Base-by-base conservation (phyloP, 192 early-diverging fungal genomes). In the Mortierella claussenii region DNA sequence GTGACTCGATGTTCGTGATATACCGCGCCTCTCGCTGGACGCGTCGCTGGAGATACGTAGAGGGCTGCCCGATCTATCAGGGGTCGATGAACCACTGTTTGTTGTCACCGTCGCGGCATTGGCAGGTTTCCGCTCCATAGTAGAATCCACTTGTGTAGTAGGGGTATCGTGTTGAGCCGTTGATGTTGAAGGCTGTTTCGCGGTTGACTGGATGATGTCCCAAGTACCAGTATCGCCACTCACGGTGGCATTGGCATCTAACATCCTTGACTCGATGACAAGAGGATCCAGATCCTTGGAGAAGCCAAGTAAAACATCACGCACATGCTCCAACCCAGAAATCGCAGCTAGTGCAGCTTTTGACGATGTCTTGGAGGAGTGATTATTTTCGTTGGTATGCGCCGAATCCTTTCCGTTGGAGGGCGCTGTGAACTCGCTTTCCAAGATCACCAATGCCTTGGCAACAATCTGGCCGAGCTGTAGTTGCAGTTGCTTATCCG, bases 241-340 rank as follows among this genome's bases (percentile, higher is more conserved):
- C 0, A 28, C 3, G 7, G 20, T 21, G 3, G 44, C 26, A 21
- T 55, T 26, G 28, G 20, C 37, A n/a, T 66, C 63, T 4, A 67
- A 21, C 73, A 67, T 61, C 18, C 42, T 37, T 8, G 64, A 62
- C 40, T 75, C 75, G 4, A 79, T 65, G 10, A 82, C 65, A 9
- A 67, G 36, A 8, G 69, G 74, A 40, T 86, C 79, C 28, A 86
- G 68, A 21, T 85, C 79, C 49, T 59, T 64, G n/a, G 78, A 55
- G 28, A 78, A 69, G 13, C 83, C 85, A 10, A 79, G 28, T 11
- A 88, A 45, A 10, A 85, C 76, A 70, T 88, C 87, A 10, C 83
- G 78, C 1, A 86, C 71, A 51, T 88, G 85, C 36, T 85, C 86
- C n/a, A 88, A 57, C 1, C 83, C 82, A 23, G 75, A 74, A 11